phyloP scores from a whole-genome alignment of 2,329 filamentous ascomycete genomes.

The Lachnellula suecica region DNA sequence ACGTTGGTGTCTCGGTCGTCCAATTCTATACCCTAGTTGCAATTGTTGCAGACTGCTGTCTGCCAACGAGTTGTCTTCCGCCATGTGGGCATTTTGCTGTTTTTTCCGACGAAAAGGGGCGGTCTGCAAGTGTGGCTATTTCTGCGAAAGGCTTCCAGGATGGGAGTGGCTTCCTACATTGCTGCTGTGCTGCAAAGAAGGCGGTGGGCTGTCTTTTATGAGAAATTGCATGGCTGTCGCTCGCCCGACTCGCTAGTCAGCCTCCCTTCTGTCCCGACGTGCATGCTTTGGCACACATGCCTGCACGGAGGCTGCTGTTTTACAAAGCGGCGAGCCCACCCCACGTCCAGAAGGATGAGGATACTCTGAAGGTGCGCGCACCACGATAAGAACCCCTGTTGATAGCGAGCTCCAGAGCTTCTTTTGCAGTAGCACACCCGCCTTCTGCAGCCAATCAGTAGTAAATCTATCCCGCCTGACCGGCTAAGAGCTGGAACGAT shows the following conservation, averaged over 20 bases:
- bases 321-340: no score
- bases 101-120: neutral
- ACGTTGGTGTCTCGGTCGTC: neutral
- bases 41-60: neutral
- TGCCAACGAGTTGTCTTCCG: constrained; percentile 4
- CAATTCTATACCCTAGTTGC: no score
- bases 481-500: neutral
- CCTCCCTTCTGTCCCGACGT: neutral
- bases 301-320: no score
- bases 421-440: neutral
- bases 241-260: neutral
- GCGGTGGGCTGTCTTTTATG: no score
- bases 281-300: no score
- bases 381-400: neutral
- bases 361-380: neutral
- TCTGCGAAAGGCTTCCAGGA: neutral
- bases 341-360: no score
- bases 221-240: no score
- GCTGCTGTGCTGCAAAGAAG: no score
- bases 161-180: neutral
- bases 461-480: neutral
- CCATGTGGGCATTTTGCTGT: constrained; percentile 13
- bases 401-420: neutral
- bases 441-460: neutral
- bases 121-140: neutral